Evolutionary conservation across 177 flowering plant genomes (phyloP).

Genomic region (Vitis hybrid): DNA sequence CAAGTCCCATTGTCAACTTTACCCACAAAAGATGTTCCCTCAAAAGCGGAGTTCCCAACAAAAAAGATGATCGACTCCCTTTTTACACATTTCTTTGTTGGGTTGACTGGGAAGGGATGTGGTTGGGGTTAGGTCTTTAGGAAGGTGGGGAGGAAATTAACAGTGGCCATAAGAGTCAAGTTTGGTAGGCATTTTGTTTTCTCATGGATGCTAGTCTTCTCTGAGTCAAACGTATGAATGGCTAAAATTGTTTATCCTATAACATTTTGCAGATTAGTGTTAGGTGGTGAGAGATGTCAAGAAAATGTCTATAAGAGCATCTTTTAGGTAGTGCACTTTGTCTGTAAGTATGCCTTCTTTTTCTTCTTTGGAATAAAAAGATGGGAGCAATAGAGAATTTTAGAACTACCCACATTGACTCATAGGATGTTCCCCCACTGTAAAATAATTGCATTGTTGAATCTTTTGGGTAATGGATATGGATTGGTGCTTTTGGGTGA

Average conservation of each 20-base stretch:
- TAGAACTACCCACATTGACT: constrained; percentile 15
- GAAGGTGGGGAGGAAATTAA: constrained; percentile 8
- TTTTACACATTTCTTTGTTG: not conserved
- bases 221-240: constrained; percentile 7
- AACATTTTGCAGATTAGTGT: not conserved
- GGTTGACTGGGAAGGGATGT: not conserved
- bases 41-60: not conserved
- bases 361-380: constrained; percentile 2
- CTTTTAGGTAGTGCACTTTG: constrained; percentile 2
- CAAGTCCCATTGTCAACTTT: no score
- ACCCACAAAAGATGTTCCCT: constrained; percentile 6
- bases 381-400: not conserved
- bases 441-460: not conserved
- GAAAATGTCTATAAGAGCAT: not conserved
- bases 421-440: not conserved
- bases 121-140: constrained; percentile 8
- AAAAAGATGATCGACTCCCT: no score
- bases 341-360: not conserved
- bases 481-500: not conserved
- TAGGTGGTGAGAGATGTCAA: not conserved
- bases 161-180: constrained; percentile 3
- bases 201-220: not conserved
- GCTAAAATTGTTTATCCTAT: constrained; percentile 1
- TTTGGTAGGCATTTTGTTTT: constrained; percentile 6
- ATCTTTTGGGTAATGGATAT: not conserved